Evolutionary conservation across 345 rosid species (phyloP), one percentile per base, ranked within the genome.

Genomic region (Gossypioides kirkii): DNA sequence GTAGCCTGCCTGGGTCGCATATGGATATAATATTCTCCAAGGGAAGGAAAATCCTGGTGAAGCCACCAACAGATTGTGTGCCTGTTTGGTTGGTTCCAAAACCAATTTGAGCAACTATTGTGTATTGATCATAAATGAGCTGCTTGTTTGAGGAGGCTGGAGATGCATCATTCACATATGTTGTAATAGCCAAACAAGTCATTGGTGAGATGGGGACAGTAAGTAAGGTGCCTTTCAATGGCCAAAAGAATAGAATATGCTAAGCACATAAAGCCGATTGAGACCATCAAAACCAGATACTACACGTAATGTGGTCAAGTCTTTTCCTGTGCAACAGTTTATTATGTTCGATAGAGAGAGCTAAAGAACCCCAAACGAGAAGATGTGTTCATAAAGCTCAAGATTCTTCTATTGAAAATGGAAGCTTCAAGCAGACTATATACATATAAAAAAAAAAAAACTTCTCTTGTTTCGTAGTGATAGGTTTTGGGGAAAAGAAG

Each of bases 161-260:
- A 11, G 13, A 25, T 58, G 65, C 65, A 38, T 71, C 36, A 42
- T 25, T 42, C 22, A 12, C 26, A 22, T 1, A 10, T 25, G 12
- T 45, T 28, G 28, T 28, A 8, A 16, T 32, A 46, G 52, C 73
- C 73, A 68, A 53, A 69, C 52, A 42, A 28, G 45, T 32, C 64
- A 60, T 14, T 73, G 32, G 26, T 22, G 41, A 69, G 59, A 66
- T 64, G 60, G 50, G 66, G n/a, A 23, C 61, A 54, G 32, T 13
- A 47, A 63, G 75, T n/a, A 47, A 63, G 72, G 42, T 79, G 76
- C 71, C 71, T 59, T 76, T 73, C 22, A 65, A 74, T 60, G 13
- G 49, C 72, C 68, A 59, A 60, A 26, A 68, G 74, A 81, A 78
- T 72, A 72, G 84, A 76, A 83, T 80, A 79, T 76, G 82, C 70